Base-by-base conservation (phyloP, 106 monocot species). In the Ottelia alismoides region DNA sequence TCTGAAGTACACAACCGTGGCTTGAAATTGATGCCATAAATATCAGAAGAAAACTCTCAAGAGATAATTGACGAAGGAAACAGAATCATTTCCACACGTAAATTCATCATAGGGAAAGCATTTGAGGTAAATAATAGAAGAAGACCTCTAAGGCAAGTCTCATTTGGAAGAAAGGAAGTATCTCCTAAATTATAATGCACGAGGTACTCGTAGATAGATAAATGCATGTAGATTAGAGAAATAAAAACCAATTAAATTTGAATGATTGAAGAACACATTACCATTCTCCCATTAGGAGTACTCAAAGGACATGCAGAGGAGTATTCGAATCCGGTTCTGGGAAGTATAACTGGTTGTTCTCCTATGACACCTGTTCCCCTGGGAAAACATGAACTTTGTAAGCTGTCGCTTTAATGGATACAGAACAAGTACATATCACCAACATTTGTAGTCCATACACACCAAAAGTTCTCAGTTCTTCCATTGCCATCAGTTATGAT, bases 261-360 rank as follows among this genome's bases (percentile, higher is more conserved):
- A 43, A 16, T 7, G 40, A 7, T 7, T 6, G 16, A 43, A 16
- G 16, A 7, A 7, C 28, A 55, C 18, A 65, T 71, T 61, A 94
- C 88, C 94, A 94, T 94, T 67, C 77, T 84, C 45, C 88, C 94
- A 74, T 62, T 85, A 65, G 85, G 76, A 24, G 85, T 82, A 60
- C 58, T 48, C 45, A 98, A 66, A 45, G 96, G 89, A 56, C 89
- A 90, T 11, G 85, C 85, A 43, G 89, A 98, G 0, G 89, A 98
- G 45, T 90, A 98, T 62, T 98, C 96, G 25, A 98, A 98, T 35
- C 85, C 79, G 49, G 89, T 70, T 51, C 57, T 70, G 20, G 96
- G 96, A 72, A 73, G 88, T 65, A 98, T 98, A n/a, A 90, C 90
- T 22, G 96, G 96, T 53, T 98, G 96, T 49, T 98, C 82, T 51